phyloP scores from a whole-genome alignment of 2,329 filamentous ascomycete species.

The Trichoderma sp. region DNA sequence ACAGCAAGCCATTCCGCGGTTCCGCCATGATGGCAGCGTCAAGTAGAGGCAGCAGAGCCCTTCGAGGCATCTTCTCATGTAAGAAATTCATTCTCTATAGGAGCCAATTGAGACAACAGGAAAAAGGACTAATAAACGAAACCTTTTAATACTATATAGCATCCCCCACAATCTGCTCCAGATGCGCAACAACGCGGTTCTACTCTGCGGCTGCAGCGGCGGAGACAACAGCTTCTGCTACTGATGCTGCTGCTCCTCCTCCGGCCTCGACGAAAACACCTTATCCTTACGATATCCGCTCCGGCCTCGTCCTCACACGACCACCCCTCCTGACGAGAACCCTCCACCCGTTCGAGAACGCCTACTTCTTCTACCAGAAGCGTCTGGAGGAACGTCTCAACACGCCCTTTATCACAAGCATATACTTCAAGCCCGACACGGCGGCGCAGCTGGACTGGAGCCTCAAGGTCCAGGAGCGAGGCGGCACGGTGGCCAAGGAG shows the following conservation, averaged over 20 bases:
- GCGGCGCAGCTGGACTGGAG: conserved; percentile 87
- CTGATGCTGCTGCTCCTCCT: conserved; percentile 31
- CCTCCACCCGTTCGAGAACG: conserved; percentile 84
- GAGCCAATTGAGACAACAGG: conserved; percentile 32
- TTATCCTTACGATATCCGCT: conserved; percentile 54
- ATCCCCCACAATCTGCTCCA: conserved; percentile 42
- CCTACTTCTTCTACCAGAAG: conserved; percentile 96
- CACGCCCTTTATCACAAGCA: conserved; percentile 83
- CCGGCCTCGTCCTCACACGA: conserved; percentile 82
- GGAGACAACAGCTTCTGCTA: conserved; percentile 31
- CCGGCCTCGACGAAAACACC: conserved; percentile 30
- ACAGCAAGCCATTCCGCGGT: conserved; percentile 28
- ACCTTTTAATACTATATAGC: conserved; percentile 30
- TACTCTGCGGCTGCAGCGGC: conserved; percentile 42
- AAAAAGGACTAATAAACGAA: conserved; percentile 21
- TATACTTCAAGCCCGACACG: conserved; percentile 94
- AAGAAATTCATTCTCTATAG: conserved; percentile 33
- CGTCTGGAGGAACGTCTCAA: conserved; percentile 91
- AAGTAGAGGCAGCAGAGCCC: conserved; percentile 59
- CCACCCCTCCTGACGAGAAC: conserved; percentile 84
- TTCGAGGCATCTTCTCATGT: conserved; percentile 57
- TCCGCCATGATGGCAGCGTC: conserved; percentile 53
- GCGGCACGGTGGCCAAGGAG: conserved; percentile 76
- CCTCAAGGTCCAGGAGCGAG: conserved; percentile 76
- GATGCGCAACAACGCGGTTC: conserved; percentile 46